These are phyloP conservation scores for Apiotrichum siamense DNA, from an alignment of 1,284 basidiomycete genomes.

Conservation along the genomic window DNA sequence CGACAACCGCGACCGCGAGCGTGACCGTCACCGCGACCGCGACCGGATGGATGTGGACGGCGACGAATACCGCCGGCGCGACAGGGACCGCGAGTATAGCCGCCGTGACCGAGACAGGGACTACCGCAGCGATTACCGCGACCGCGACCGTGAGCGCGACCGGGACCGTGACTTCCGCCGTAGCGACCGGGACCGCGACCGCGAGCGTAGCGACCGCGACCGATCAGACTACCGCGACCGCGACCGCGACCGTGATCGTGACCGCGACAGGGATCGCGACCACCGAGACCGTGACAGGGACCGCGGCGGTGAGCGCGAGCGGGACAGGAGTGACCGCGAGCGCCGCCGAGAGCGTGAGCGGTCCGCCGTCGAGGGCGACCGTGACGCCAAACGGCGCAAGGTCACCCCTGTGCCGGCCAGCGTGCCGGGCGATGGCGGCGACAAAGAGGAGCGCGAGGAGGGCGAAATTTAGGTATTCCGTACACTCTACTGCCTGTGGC, in stretches of 20 bases:
- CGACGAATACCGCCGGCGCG: slow-evolving; percentile 7
- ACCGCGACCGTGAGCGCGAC: slow-evolving; percentile 39
- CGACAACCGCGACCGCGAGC: slow-evolving; percentile 13
- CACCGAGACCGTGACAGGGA: slow-evolving; percentile 12
- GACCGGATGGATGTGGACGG: slow-evolving; percentile 19
- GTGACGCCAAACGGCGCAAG: slow-evolving; percentile 20
- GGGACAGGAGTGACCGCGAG: slow-evolving; percentile 16
- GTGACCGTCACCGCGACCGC: slow-evolving; percentile 44
- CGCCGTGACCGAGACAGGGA: slow-evolving; percentile 22
- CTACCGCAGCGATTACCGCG: slow-evolving; percentile 19
- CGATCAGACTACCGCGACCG: too few species aligned
- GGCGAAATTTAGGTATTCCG: slow-evolving; percentile 12
- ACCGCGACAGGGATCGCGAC: slow-evolving; percentile 1
- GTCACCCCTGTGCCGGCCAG: slow-evolving; percentile 4
- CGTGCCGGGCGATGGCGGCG: background rate
- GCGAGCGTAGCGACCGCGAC: slow-evolving; percentile 1
- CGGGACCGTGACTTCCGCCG: slow-evolving; percentile 9
- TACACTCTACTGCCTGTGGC: background rate
- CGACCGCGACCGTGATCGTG: slow-evolving; percentile 9
- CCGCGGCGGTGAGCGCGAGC: slow-evolving; percentile 22
- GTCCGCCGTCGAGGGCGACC: slow-evolving; percentile 14
- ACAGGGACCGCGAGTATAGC: slow-evolving; percentile 14
- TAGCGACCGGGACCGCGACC: slow-evolving; percentile 2
- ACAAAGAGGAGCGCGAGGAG: slow-evolving; percentile 14
- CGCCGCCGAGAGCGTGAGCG: background rate